Evolutionary conservation across 768 basidiomycete species (phyloP).

Genomic region (Arthromyces matolae): DNA sequence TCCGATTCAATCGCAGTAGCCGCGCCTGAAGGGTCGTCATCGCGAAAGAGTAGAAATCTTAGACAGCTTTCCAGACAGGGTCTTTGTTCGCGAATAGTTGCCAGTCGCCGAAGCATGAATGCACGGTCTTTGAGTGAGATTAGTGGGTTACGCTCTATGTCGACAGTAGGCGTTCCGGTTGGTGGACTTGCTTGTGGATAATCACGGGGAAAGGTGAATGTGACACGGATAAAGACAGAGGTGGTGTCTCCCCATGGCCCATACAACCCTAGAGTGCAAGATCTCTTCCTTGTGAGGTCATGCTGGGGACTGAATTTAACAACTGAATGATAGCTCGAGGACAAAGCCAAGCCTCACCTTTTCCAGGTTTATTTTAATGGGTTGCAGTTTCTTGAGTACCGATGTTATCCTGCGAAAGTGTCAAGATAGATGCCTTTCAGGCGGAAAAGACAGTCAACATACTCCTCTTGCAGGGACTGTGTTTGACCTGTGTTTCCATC

Average conservation of each 20-base stretch:
- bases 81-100: constrained; percentile 66
- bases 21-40: constrained; percentile 52
- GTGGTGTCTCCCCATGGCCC: constrained; percentile 90
- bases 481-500: constrained; percentile 21
- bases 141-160: constrained; percentile 78
- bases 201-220: constrained; percentile 82
- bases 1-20: constrained; percentile 46
- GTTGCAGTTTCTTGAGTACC: constrained; percentile 61
- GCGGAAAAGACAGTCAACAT: constrained; percentile 17
- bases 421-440: neutral
- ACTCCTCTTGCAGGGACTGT: constrained; percentile 75
- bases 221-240: constrained; percentile 81
- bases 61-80: constrained; percentile 86
- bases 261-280: constrained; percentile 81
- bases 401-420: constrained; percentile 55
- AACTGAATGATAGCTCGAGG: neutral
- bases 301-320: constrained; percentile 36
- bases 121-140: constrained; percentile 76
- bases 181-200: constrained; percentile 70
- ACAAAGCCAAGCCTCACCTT: constrained; percentile 45
- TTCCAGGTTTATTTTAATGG: constrained; percentile 78
- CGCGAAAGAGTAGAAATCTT: constrained; percentile 71
- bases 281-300: constrained; percentile 68
- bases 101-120: constrained; percentile 73
- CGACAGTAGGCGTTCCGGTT: constrained; percentile 66